Evolutionary conservation across 768 basidiomycete species (phyloP), one percentile per base, ranked within the genome.

Genomic region (Leccinum subtestaceum): DNA sequence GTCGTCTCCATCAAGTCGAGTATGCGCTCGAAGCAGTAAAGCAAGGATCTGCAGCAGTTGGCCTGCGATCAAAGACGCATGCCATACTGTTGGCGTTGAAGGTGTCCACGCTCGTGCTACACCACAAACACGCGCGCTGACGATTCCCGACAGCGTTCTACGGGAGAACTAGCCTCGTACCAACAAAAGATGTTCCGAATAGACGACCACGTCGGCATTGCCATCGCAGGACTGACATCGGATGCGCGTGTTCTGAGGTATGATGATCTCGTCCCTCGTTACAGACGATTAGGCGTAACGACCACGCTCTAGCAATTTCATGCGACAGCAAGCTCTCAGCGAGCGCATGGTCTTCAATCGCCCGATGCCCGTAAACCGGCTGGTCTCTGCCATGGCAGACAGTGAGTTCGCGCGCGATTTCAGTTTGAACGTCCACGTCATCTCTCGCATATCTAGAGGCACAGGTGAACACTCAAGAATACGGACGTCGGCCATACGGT

Each of bases 171-270:
- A 54, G 95, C 97, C 15, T 93, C 93, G n/a, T 98, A 98, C 81
- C 97, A 99, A 73, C 95, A 98, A 79, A 98, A 99, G 83, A 91
- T 98, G 89, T 97, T 96, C 75, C 84, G 95, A 70, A 96, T 99
- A 86, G 97, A 99, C 71, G 95, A 98, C 75, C 97, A 99, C 77
- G 88, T 97, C 66, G 97, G 97, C n/a, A 94, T 99, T 69, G 96
- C 95, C 52, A 98, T 99, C 72, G 97, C 97, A 53, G 97, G 97
- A n/a, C 78, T 99, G 62, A 99, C 97, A 9, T 95, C 92, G 49
- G 97, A 99, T 79, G 97, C 97, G 47, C 90, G 97, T 72, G 97
- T 98, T 2, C 76, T 99, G 66, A 96, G 93, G 95, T 95, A 53
- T 10, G 58, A 27, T 36, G 2, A 12, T 31, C 8, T 27, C 10